Base-by-base conservation (phyloP, 495 filamentous ascomycete species). In the Penicillium pulvis region DNA sequence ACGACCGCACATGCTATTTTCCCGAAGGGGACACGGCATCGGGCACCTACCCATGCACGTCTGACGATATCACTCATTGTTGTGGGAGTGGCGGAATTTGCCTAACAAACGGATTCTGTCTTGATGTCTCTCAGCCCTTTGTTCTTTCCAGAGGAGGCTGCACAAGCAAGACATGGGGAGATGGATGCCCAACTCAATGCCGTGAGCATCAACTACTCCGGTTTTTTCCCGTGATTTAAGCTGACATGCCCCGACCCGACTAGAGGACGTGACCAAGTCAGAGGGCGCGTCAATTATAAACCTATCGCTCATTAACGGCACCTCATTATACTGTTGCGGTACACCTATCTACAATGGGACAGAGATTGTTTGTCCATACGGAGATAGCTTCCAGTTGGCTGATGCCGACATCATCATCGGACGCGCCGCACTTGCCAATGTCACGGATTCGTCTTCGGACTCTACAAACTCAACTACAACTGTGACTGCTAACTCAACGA, bases 291-390 rank as follows among this genome's bases (percentile, higher is more conserved):
- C 71, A 6, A 72, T 72, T 33, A 61, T 72, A 48, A 68, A 66
- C 51, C 36, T 69, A 2, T 33, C 33, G 10, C 65, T 55, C 51
- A 20, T 30, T 20, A 54, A 66, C 19, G 58, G 60, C 12, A 45
- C 57, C 2, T 61, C 71, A 1, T 56, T 31, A 14, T 75, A 73
- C 53, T 75, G 72, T 63, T 72, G 69, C 58, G 68, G 66, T 19
- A 67, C 66, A 5, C 55, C 66, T 3, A 51, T 68, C 33, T 57
- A 19, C 35, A 51, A 60, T 17, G 57, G 57, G 17, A 17, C 53
- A 6, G 42, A 39, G 2, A 62, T 64, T 6, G 50, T 59, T 24
- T 75, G 72, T 44, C 58, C 60, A 16, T 47, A 60, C 33, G 61
- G 57, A 9, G 28, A 53, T 6, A 49, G 57, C 41, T 73, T 75